Evolutionary conservation across 768 basidiomycete genomes (phyloP), one percentile per base, ranked within the genome.

Genomic region (Sarcodon sp.): DNA sequence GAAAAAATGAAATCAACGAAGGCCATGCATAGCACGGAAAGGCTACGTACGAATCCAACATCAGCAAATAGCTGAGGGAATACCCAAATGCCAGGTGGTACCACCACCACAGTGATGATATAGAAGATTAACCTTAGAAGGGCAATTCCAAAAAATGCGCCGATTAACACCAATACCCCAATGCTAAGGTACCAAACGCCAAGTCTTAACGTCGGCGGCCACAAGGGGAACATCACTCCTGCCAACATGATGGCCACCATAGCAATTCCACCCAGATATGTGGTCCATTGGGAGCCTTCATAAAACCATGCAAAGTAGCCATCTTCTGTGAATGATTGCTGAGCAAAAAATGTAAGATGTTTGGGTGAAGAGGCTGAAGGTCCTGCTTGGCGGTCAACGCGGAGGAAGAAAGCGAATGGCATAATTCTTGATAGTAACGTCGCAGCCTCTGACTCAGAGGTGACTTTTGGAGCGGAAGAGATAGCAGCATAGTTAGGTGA

Each of bases 211-310:
- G 79, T 80, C 44, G 85, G 79, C 1, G 96, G 96, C 96, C 96
- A 99, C 12, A 99, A 75, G 3, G 96, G 96, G 79, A 96, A 99
- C 92, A 99, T 96, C 59, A 97, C 93, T 1, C 88, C 93, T 4
- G 86, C 92, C 38, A 99, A 82, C 72, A 98, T 90, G 60, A 97
- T 71, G 37, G 73, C 77, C 50, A 98, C 92, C 88, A 99, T 92
- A 31, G 80, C 79, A 10, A 86, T 69, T 13, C 88, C 94, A 37
- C 91, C 89, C 8, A 90, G 78, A 59, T 94, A 89, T 6, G 87
- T 93, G 55, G 84, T 87, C 79, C 90, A 83, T 58, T 94, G 92
- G 11, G 88, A 87, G 38, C 90, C 88, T 51, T 92, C 89, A 64
- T 92, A 89, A 66, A 98, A 90, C 94, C 94, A 99, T 31, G 86